These are phyloP conservation scores for Penicillium frequentans DNA, from an alignment of 2,329 filamentous ascomycete species.

Conservation along the genomic window DNA sequence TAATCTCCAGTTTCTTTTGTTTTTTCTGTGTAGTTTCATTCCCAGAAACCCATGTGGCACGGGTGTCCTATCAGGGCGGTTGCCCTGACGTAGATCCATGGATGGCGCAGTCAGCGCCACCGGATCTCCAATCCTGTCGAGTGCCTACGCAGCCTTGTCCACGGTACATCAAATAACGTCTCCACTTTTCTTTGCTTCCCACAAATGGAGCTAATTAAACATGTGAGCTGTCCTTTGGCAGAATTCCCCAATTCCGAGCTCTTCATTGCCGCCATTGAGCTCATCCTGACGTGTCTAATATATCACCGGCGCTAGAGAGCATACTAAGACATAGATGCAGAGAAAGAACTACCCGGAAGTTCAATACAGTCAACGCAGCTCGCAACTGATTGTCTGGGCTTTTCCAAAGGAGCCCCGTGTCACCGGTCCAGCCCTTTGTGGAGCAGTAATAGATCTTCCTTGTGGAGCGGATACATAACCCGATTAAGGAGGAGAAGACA, in stretches of 20 bases:
- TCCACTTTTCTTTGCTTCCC: constrained; percentile 4
- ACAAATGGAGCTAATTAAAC: neutral
- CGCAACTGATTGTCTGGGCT: neutral
- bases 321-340: neutral
- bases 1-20: too few relatives aligned
- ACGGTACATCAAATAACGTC: neutral
- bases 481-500: neutral
- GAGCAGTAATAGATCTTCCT: neutral
- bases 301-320: neutral
- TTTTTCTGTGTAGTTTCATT: neutral
- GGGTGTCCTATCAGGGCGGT: neutral
- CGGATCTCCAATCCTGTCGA: constrained; percentile 7
- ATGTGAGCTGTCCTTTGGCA: neutral
- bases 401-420: neutral
- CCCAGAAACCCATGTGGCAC: neutral
- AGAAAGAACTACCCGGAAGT: neutral
- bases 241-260: neutral
- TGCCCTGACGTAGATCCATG: constrained; percentile 6
- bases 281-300: neutral
- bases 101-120: neutral
- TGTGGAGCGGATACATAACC: neutral
- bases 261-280: neutral
- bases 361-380: neutral
- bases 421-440: constrained; percentile 2
- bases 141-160: neutral